Base-by-base conservation (phyloP, 306 rosid species). In the Cucumis hystrix region DNA sequence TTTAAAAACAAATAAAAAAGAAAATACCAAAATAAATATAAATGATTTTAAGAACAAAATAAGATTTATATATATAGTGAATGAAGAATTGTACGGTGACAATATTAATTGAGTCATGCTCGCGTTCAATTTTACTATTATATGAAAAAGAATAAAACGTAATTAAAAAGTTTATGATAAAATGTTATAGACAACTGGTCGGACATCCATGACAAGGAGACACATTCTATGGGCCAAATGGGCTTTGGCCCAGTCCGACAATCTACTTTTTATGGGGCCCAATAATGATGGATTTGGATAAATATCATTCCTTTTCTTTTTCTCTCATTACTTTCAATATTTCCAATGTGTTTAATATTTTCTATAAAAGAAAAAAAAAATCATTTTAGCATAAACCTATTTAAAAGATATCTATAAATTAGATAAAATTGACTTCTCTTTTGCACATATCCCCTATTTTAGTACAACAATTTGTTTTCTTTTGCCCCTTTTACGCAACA, bases 191-290 rank as follows among this genome's bases (percentile, higher is more conserved):
- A 67, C 73, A 45, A 71, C 4, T 72, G 77, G 28, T 72, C 13
- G 58, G 59, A 70, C 59, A 70, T 70, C 56, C 74, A 20, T 7
- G 21, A 15, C 30, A 51, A 33, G 18, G 39, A 49, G 77, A 45
- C 41, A 72, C 77, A 72, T 72, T 72, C 28, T 7, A 51, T 73
- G 76, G 76, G 76, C 43, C 76, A 25, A 23, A 28, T 45, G 77
- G 77, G 77, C 77, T 52, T 47, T 30, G 77, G 77, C 77, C 77
- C 60, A 52, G 41, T 30, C 77, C 25, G 77, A 73, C 62, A 73
- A 71, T 28, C 43, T 12, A 25, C 43, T 28, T 49, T 47, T 54
- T 21, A 10, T 51, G 61, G 76, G 58, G 58, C 37, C 23, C 76
- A 49, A 47, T 15, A 23, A 71, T 49, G 76, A 71, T 71, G 59